Evolutionary conservation across 2,329 filamentous ascomycete genomes (phyloP), one percentile per base, ranked within the genome.

Genomic region (Cytospora piceae): DNA sequence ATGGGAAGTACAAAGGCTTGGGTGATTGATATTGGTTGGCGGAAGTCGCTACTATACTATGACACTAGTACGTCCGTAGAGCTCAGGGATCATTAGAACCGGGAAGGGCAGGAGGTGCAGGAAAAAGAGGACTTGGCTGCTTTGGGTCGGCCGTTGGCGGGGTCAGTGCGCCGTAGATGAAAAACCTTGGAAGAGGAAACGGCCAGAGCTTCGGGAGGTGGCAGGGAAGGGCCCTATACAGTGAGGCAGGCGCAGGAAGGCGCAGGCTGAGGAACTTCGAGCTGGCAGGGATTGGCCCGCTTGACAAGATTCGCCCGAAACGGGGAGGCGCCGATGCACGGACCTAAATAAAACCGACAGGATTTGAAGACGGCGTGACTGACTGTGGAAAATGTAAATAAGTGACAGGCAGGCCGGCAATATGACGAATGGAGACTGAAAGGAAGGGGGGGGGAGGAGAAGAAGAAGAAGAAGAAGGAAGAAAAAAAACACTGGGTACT

Each of bases 61-160:
- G 7, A 46, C 42, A 46, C 46, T 49, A 49, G 46, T 22, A 49
- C 11, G 46, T 24, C 9, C n/a, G 46, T 49, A 24, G n/a, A 49
- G 46, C 46, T 49, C 46, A 49, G 46, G 46, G 46, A 49, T 49
- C n/a, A 49, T 49, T 9, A 49, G 46, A 49, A 9, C 8, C 4
- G 2, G 9, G 22, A 24, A n/a, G 20, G 42, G 7, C 42, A 20
- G 3, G n/a, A n/a, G 8, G 20, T 46, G 6, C 42, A 46, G 42
- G 12, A n/a, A 34, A 34, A 11, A 12, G 34, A 29, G 27, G 27
- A 5, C 27, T 29, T 29, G 27, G 27, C 27, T 29, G 27, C 12
- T 42, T 49, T 49, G 42, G 46, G n/a, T 46, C 22, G 46, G 46
- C 46, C 46, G 46, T 49, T 49, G 46, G 46, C 46, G 46, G 46